Evolutionary conservation across 306 rosid species (phyloP), one percentile per base, ranked within the genome.

Genomic region (Abrus pulchellus): DNA sequence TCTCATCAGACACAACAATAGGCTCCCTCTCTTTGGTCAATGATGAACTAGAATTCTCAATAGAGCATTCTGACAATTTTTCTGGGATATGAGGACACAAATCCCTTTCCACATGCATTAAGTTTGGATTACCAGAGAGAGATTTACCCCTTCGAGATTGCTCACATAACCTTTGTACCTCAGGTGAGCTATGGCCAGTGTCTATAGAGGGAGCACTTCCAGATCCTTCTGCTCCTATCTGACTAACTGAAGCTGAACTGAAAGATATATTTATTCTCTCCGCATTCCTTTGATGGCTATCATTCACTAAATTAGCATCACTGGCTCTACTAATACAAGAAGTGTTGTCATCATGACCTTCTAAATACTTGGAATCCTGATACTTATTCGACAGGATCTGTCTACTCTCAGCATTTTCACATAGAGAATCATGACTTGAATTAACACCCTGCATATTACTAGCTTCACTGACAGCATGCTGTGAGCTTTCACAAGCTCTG

Each of bases 341-440:
- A 64, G 67, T 78, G 81, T 68, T 89, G 52, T 94, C 94, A 48
- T 85, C 92, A 64, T 82, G 86, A 68, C 84, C 89, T 80, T 93
- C 93, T 45, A 80, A 72, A 67, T 75, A 85, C 83, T 88, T 90
- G 41, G 81, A 59, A 76, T 85, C 88, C 80, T 45, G 81, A 68
- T 59, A 68, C 68, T 83, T 86, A 32, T 62, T 82, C 66, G 85
- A 77, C 41, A 74, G 76, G 73, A 74, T 66, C 13, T 5, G 86
- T 82, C 70, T 91, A 84, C 86, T 89, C 79, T 91, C 90, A 6
- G 86, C 90, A 86, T 90, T 92, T 89, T 90, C 97, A 55, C 92
- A 90, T 75, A 89, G 68, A 79, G 91, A 90, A 81, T 88, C 93
- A 54, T 85, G 94, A 72, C 83, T 75, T 20, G 92, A 89, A 82